Evolutionary conservation across 768 basidiomycete genomes (phyloP).

Genomic region (Coprinopsis marcescibilis): DNA sequence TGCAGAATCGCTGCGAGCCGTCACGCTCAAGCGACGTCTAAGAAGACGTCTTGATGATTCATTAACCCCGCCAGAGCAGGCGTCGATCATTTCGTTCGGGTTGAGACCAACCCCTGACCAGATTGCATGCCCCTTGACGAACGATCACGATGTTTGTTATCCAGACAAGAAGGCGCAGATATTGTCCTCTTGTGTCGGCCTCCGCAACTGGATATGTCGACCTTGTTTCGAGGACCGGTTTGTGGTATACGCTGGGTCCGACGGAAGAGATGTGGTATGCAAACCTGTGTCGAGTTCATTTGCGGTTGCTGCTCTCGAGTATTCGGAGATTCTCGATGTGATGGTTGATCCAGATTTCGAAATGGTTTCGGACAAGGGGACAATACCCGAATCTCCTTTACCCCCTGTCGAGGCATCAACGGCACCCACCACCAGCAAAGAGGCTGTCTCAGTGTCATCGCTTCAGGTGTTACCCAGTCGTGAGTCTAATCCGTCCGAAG

Average conservation of each 20-base stretch:
- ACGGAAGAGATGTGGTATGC: conserved; percentile 27
- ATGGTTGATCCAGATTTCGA: conserved; percentile 47
- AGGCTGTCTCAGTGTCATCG: neutral
- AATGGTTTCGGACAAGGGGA: conserved; percentile 16
- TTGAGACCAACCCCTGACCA: conserved; percentile 23
- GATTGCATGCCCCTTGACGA: conserved; percentile 20
- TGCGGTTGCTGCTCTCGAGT: conserved; percentile 69
- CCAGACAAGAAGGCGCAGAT: conserved; percentile 27
- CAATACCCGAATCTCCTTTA: conserved; percentile 11
- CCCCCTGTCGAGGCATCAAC: conserved; percentile 1
- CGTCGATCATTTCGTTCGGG: conserved; percentile 40
- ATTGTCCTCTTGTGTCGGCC: conserved; percentile 44
- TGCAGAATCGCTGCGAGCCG: conserved; percentile 35
- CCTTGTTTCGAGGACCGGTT: conserved; percentile 74
- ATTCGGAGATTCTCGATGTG: conserved; percentile 59
- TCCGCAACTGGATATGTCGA: conserved; percentile 65
- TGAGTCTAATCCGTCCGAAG: conserved; percentile 9
- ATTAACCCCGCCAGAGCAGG: conserved; percentile 35
- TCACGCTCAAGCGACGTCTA: conserved; percentile 47
- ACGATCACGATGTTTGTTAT: conserved; percentile 25
- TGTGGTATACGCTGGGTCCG: conserved; percentile 43
- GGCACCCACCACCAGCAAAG: conserved; percentile 2
- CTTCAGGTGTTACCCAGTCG: conserved; percentile 7
- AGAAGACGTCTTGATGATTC: conserved; percentile 36
- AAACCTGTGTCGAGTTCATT: conserved; percentile 42